These are phyloP conservation scores for Calvatia gigantea DNA, from an alignment of 768 basidiomycete genomes.

Conservation along the genomic window DNA sequence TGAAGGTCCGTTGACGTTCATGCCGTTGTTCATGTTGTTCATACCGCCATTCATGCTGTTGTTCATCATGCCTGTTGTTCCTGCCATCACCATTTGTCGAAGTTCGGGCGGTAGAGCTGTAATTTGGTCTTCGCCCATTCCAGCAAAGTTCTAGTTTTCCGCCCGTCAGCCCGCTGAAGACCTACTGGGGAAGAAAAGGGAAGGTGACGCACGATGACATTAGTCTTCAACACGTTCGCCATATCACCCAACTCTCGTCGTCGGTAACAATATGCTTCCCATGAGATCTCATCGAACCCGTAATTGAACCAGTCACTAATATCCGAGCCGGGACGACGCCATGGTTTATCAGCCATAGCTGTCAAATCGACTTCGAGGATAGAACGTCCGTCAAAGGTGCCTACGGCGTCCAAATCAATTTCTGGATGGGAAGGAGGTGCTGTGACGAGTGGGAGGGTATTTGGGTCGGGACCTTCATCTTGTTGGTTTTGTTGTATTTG, in stretches of 20 bases:
- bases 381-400: slow-evolving; percentile 68
- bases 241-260: slow-evolving; percentile 78
- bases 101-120: slow-evolving; percentile 76
- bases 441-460: slow-evolving; percentile 57
- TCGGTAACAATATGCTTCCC: slow-evolving; percentile 89
- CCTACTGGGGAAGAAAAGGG: not conserved
- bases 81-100: slow-evolving; percentile 85
- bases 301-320: slow-evolving; percentile 99
- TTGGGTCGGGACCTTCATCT: slow-evolving; percentile 60
- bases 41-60: not conserved
- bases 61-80: slow-evolving; percentile 67
- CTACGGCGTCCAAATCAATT: slow-evolving; percentile 66
- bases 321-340: slow-evolving; percentile 90
- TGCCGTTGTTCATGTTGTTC: not conserved
- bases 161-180: no score
- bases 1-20: slow-evolving; percentile 29
- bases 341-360: slow-evolving; percentile 77
- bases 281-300: slow-evolving; percentile 95
- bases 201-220: slow-evolving; percentile 63
- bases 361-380: slow-evolving; percentile 83
- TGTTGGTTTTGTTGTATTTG: slow-evolving; percentile 10
- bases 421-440: slow-evolving; percentile 80
- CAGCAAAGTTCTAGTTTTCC: slow-evolving; percentile 86
- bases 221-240: slow-evolving; percentile 75
- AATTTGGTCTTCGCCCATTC: slow-evolving; percentile 80